A percentile compares a stretch with the other conserved stretches of the same genome.
phyloP scores from a whole-genome alignment of 208 protist species.

The Lotmaria passim region DNA sequence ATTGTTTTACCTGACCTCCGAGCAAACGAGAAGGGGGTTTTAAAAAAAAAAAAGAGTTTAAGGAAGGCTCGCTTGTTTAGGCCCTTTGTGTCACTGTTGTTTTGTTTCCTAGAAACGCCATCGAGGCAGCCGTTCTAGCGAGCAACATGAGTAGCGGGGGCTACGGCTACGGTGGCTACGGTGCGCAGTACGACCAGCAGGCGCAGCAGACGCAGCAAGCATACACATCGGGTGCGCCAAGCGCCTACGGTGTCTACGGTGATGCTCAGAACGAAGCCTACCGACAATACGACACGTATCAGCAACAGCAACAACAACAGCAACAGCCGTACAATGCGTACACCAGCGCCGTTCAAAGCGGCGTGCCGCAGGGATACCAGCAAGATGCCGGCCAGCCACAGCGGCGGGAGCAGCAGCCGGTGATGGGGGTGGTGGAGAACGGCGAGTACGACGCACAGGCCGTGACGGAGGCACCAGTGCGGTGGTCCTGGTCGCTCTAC shows the following conservation, averaged over 20 bases:
- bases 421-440: slow-evolving; percentile 34
- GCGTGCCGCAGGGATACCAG: slow-evolving; percentile 15
- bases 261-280: slow-evolving; percentile 26
- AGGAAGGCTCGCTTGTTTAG: too few species aligned
- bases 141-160: too few species aligned
- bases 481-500: slow-evolving; percentile 97
- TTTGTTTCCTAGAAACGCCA: too few species aligned
- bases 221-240: slow-evolving; percentile 18
- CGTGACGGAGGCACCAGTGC: slow-evolving; percentile 34
- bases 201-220: slow-evolving; percentile 32
- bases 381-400: slow-evolving; percentile 25
- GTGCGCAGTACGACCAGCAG: slow-evolving; percentile 33
- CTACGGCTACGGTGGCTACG: slow-evolving; percentile 35
- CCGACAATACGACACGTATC: slow-evolving; percentile 31
- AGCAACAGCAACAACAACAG: slow-evolving; percentile 13
- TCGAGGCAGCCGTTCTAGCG: too few species aligned
- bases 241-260: slow-evolving; percentile 23
- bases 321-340: slow-evolving; percentile 38
- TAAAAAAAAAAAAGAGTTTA: too few species aligned
- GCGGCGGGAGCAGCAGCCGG: slow-evolving; percentile 34
- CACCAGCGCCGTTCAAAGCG: slow-evolving; percentile 13
- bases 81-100: too few species aligned
- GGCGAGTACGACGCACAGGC: slow-evolving; percentile 8
- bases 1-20: too few species aligned
- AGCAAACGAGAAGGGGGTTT: too few species aligned